Base-by-base conservation (phyloP, 108 stramenopile species). In the Conticribra weissflogii region DNA sequence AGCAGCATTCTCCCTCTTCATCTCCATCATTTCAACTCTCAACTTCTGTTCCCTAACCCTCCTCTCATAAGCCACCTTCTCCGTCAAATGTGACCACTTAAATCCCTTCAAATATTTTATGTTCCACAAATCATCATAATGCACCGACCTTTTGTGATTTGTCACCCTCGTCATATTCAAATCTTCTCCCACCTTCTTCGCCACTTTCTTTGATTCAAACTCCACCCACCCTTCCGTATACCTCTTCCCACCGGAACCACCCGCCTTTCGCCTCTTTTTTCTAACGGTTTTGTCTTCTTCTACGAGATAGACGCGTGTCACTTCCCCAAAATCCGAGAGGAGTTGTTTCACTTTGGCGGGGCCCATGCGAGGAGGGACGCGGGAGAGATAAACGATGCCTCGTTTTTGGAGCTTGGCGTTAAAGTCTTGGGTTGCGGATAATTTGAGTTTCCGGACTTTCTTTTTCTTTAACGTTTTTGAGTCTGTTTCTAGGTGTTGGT, bases 221-320 rank as follows among this genome's bases (percentile, higher is more conserved):
- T 98, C 98, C 14, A 97, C 85, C 97, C 98, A 98, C 7, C 98
- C 98, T 75, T 98, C 98, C 8, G 67, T 80, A 56, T 96, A 97
- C 18, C 93, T 69, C 63, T 97, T 98, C 50, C 85, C 85, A 22
- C 89, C 96, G 44, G 81, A 78, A 3, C 91, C 82, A 0, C 83
- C 84, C 24, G 82, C 76, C 60, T 96, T 90, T 49, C 82, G 48
- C 24, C 96, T 82, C 36, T 90, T 84, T 54, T 93, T 93, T 8
- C 94, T 85, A 0, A 79, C 82, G 5, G 86, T 68, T 23, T 81
- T 80, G 71, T 98, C 97, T 69, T 98, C 98, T 72, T 94, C 96
- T 49, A 81, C 97, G 47, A 99, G 72, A 81, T 95, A 99, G 7
- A 99, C 82, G 4, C 97, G 81, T 0, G 97, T 95, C 9, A 99